These are phyloP conservation scores for Cyberlindnera euphorbiiphila DNA, from an alignment of 805 yeast species.

Conservation along the genomic window DNA sequence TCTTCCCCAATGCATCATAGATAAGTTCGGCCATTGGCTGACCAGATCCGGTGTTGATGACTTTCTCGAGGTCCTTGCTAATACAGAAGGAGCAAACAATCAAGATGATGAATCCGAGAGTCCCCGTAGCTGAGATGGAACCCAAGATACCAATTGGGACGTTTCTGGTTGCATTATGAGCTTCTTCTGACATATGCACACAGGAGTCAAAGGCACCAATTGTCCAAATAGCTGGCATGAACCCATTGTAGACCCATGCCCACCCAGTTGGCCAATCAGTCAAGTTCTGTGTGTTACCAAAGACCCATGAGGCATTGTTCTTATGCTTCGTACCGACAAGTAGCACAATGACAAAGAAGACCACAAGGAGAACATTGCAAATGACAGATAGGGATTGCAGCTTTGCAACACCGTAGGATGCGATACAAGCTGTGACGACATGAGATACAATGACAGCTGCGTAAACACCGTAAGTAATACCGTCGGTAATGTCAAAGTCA, in stretches of 20 bases:
- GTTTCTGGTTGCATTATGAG: constrained; percentile 52
- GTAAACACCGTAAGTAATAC: constrained; percentile 59
- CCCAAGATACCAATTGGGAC: constrained; percentile 64
- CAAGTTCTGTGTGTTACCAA: constrained; percentile 45
- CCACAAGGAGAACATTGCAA: constrained; percentile 48
- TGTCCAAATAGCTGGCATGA: constrained; percentile 71
- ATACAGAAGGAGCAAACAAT: constrained; percentile 53
- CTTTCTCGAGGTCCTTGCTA: constrained; percentile 30
- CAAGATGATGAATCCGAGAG: constrained; percentile 54
- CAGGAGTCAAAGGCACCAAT: constrained; percentile 70
- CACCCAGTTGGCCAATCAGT: constrained; percentile 57
- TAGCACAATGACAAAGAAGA: constrained; percentile 56
- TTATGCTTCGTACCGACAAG: constrained; percentile 49
- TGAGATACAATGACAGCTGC: constrained; percentile 56
- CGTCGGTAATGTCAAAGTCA: constrained; percentile 48
- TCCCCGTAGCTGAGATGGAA: constrained; percentile 51
- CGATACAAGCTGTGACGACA: constrained; percentile 47
- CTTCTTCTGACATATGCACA: constrained; percentile 71
- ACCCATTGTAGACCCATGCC: constrained; percentile 44
- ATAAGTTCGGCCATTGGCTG: constrained; percentile 63
- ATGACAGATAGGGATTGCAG: constrained; percentile 57
- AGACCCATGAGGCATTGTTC: constrained; percentile 50
- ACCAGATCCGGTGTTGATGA: constrained; percentile 39
- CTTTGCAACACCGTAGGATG: constrained; percentile 53
- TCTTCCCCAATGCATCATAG: constrained; percentile 55